Base-by-base conservation (phyloP, 768 basidiomycete genomes). In the Leccinellum rugosiceps region DNA sequence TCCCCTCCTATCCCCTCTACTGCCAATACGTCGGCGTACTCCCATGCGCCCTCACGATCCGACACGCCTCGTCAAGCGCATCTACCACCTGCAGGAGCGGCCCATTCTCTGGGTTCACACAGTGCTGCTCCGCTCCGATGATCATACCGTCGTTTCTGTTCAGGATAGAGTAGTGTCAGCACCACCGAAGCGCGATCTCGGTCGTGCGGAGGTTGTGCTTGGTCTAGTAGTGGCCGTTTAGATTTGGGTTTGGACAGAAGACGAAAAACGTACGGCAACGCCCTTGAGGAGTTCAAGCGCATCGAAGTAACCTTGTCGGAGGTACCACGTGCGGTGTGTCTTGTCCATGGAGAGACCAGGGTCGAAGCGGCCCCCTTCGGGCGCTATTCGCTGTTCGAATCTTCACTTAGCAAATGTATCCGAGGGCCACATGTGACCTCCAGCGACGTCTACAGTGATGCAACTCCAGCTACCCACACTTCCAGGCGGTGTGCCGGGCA, bases 131-230 rank as follows among this genome's bases (percentile, higher is more conserved):
- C 50, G n/a, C 80, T 3, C 80, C 82, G 6, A 82, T 61, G 52
- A 83, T 79, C 13, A 82, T 66, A 2, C 80, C 82, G 55, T 82
- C 81, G 26, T 58, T 50, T 1, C 69, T 68, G 31, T 62, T 75
- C 50, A 86, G 64, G 3, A 72, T 56, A 6, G 80, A 81, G 58
- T 86, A 84, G 56, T 86, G 78, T 52, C 83, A 80, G 51, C 80
- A 73, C 85, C 85, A 87, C n/a, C 85, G 75, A 47, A 85, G 70
- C 1, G 84, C 82, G 4, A 83, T 75, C 68, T 86, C 83, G 3
- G 78, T 74, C 55, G 83, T 69, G 0, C 78, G 76, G 4, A 86
- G 65, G 44, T 69, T 59, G 58, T 84, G 72, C 50, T 76, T 78
- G 32, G 76, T 52, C 62, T n/a, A n/a, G n/a, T 63, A n/a, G 3